phyloP scores from a whole-genome alignment of 2,329 filamentous ascomycete genomes.

The Alternaria tenuissima region DNA sequence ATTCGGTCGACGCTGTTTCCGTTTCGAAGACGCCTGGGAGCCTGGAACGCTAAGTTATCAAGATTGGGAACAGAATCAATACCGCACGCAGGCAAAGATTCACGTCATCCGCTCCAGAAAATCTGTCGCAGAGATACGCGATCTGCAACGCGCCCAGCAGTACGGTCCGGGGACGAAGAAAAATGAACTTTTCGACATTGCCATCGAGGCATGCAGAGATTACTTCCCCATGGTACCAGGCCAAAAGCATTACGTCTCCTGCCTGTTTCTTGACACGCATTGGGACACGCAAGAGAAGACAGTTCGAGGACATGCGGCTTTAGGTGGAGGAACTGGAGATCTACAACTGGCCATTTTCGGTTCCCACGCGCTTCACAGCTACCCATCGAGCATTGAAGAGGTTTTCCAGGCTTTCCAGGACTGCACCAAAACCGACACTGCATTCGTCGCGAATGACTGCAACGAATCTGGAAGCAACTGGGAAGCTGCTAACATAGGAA shows the following conservation, averaged over 20 bases:
- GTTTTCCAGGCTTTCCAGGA: slow-evolving; percentile 88
- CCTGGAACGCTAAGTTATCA: slow-evolving; percentile 79
- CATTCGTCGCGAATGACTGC: slow-evolving; percentile 82
- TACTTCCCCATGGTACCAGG: slow-evolving; percentile 78
- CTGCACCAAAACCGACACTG: slow-evolving; percentile 86
- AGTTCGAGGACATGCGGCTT: slow-evolving; percentile 81
- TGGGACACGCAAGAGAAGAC: slow-evolving; percentile 79
- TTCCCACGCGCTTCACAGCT: slow-evolving; percentile 90
- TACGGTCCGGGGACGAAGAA: slow-evolving; percentile 73
- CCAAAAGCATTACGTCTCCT: slow-evolving; percentile 88
- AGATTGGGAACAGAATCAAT: slow-evolving; percentile 73
- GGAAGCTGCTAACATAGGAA: slow-evolving; percentile 94
- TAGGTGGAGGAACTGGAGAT: slow-evolving; percentile 78
- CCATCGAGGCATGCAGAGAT: slow-evolving; percentile 76
- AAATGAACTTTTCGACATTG: slow-evolving; percentile 78
- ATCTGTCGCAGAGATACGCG: slow-evolving; percentile 83
- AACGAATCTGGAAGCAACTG: slow-evolving; percentile 89
- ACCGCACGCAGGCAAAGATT: slow-evolving; percentile 90
- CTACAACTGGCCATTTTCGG: slow-evolving; percentile 89
- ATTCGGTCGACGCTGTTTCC: slow-evolving; percentile 83
- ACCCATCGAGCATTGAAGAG: slow-evolving; percentile 88
- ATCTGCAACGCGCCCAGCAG: slow-evolving; percentile 81
- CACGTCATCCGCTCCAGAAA: slow-evolving; percentile 85
- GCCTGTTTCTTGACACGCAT: slow-evolving; percentile 84
- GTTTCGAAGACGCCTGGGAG: slow-evolving; percentile 96